Base-by-base conservation (phyloP, 495 filamentous ascomycete species). In the Neurospora sp. region DNA sequence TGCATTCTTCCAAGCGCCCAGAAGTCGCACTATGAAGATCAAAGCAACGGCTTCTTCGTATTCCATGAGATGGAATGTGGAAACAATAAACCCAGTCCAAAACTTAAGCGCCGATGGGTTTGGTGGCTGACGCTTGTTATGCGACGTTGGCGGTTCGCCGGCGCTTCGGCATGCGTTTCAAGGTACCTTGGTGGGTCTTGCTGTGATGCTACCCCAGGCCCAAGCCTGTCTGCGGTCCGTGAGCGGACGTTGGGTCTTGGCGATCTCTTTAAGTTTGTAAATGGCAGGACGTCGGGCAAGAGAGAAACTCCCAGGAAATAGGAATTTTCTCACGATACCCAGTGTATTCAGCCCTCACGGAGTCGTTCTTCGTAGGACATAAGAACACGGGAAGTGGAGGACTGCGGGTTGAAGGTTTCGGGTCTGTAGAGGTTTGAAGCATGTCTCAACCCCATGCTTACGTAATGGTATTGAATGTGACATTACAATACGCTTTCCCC, bases 1-100 rank as follows among this genome's bases (percentile, higher is more conserved):
- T 37, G 34, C 42, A 43, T 73, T 71, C 66, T 73, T 37, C 72
- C 72, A 73, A 71, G 72, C 72, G 72, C 72, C 72, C 72, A 71
- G 72, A 40, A 66, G 43, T 59, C 43, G 43, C 71, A 54, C 43
- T 54, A 54, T 66, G 43, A 19, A 54, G 42, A 72, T 73, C 48
- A 59, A 31, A 31, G 11, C 48, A 31, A 31, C 24, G 24, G 24
- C 24, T 62, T 62, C 54, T 62, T 62, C 54, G 54, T 62, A 62
- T 62, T 62, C 54, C 54, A 31, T 17, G 24, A 62, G 24, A 62
- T 31, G 54, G 54, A 62, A 62, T 62, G 24, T 62, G 54, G 54
- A 62, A 62, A 62, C 48, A 31, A 15, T 6, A 21, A 48, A n/a
- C 17, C n/a, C 45, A 24, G 43, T 48, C 43, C 43, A 11, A 59